Evolutionary conservation across 768 basidiomycete genomes (phyloP), one percentile per base, ranked within the genome.

Genomic region (Paxillus ammoniavirescens): DNA sequence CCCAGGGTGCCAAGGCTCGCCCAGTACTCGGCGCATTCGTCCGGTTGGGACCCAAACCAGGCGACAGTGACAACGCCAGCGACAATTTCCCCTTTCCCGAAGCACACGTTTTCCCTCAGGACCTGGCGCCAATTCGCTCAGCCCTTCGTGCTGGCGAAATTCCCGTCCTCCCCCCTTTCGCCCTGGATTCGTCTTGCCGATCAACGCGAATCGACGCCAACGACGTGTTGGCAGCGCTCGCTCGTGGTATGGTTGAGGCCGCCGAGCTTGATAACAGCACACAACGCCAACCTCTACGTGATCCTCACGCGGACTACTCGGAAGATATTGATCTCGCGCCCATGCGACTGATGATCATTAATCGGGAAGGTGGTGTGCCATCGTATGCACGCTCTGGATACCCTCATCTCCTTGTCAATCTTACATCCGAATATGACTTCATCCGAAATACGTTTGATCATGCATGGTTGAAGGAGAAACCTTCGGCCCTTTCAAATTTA

Each of bases 291-390:
- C 63, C 61, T 10, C 65, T 63, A 26, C 55, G 53, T 30, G 66
- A 71, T n/a, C 61, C 73, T 14, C 67, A 74, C 41, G 65, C 65
- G 12, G 73, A 77, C 33, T 67, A 70, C 52, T 76, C 78, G 0
- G 75, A 77, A 30, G 82, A 86, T 31, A 71, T 86, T 51, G 91
- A 98, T 72, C 82, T 99, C 53, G 95, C 93, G 4, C 97, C 97
- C 1, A 76, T 98, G 50, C 89, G 97, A 28, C 81, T 99, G 54
- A 95, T 99, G 90, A 89, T 98, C 70, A 98, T 99, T 72, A 96
- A 94, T 69, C 82, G 89, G 17, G 92, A 96, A 71, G 97, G 97
- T 21, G 97, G 97, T 13, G 87, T 98, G 3, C 97, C 97, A 18
- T 98, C 97, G 0, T 98, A 98, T 67, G 97, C 97, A 35, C 92